Evolutionary conservation across 169 alveolate genomes (phyloP), one percentile per base, ranked within the genome.

Genomic region (Cryptosporidium ubiquitum): DNA sequence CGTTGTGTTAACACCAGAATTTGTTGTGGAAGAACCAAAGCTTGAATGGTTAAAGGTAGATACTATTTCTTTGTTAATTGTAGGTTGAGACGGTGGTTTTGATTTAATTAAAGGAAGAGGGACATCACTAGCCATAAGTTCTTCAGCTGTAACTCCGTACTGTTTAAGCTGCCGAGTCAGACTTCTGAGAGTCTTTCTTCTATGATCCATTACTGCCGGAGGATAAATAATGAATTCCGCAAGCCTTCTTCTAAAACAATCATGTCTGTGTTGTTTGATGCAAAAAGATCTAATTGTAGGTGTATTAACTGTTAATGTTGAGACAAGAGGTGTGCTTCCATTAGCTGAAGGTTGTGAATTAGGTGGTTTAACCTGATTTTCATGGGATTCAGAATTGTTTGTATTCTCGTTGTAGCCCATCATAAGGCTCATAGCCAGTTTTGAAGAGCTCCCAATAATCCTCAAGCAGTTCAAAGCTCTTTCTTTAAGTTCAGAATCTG

Each of bases 141-240:
- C 86, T 18, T 75, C 86, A 6, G 86, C 86, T 5, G 86, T 75
- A 16, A 75, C 86, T 1, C 86, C 86, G 42, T 75, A 37, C 35
- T 57, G 70, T 35, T 44, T 55, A 14, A 75, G 73, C 16, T 75
- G 86, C 9, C 86, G 31, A 37, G 86, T 75, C 35, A 75, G 61
- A 37, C 60, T 75, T 42, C 86, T 55, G 12, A 75, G 14, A 26
- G 49, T 60, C 29, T 75, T 75, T 44, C 73, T 75, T 58, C 64
- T 58, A 47, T 75, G 86, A 26, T 75, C 86, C 86, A 75, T 75
- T 20, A 75, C 60, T 40, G 60, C 37, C 5, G 86, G 86, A 26
- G 86, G 86, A 42, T 75, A 55, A 12, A 75, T 14, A 39, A 75
- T 75, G 42, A 75, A 75, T 40, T 75, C 86, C 3, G 86, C 71